These are phyloP conservation scores for Penicillium herquei DNA, from an alignment of 495 filamentous ascomycete species.

Conservation along the genomic window DNA sequence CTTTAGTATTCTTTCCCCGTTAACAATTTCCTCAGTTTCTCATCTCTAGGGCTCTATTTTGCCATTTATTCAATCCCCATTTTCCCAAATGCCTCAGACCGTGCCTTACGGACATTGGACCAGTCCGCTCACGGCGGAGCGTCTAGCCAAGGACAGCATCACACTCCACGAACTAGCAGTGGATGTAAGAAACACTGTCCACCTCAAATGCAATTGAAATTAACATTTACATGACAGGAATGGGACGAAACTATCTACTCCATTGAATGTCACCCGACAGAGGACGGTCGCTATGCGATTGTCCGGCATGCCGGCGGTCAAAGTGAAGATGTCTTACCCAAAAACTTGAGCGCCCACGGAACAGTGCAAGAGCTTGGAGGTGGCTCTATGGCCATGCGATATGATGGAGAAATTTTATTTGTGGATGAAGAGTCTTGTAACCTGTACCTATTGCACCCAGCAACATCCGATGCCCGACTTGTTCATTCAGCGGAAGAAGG, in stretches of 20 bases:
- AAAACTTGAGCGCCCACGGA: constrained; percentile 35
- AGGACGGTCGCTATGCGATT: constrained; percentile 39
- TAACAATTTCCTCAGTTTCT: no score
- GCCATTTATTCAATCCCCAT: background rate
- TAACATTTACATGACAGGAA: constrained; percentile 17
- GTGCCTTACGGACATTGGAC: constrained; percentile 46
- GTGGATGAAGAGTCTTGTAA: constrained; percentile 33
- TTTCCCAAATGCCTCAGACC: constrained; percentile 5
- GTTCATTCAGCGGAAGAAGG: constrained; percentile 23
- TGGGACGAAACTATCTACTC: constrained; percentile 36
- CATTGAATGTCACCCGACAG: constrained; percentile 39
- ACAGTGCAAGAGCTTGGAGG: constrained; percentile 42
- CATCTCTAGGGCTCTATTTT: no score
- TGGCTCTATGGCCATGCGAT: constrained; percentile 26
- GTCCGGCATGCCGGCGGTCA: constrained; percentile 31
- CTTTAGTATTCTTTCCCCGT: no score
- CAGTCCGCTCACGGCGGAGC: constrained; percentile 41
- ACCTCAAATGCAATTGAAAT: no score
- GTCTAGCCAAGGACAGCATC: constrained; percentile 31
- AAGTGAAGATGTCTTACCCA: constrained; percentile 38
- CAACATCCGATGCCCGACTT: constrained; percentile 17
- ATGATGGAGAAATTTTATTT: constrained; percentile 39
- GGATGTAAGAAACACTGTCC: constrained; percentile 13
- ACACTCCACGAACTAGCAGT: constrained; percentile 30
- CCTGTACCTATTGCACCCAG: constrained; percentile 36